These are phyloP conservation scores for Coemansia sp. DNA, from an alignment of 192 early-diverging fungal genomes.

Conservation along the genomic window DNA sequence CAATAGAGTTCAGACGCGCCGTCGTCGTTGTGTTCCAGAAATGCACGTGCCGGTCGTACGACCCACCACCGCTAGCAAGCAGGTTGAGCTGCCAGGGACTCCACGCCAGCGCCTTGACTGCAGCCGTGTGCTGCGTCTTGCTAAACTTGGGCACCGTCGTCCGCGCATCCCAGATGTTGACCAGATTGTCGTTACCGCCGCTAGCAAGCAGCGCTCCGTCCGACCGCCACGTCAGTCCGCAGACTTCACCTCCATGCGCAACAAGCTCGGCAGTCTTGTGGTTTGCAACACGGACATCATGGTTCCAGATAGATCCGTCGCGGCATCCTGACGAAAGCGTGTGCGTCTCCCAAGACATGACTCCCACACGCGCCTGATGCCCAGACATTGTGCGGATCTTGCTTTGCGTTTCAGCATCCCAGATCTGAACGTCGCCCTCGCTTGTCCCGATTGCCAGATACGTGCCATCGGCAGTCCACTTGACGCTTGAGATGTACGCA, in stretches of 20 bases:
- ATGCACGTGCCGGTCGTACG: conserved; percentile 82
- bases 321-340: conserved; percentile 80
- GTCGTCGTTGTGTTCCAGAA: conserved; percentile 88
- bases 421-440: conserved; percentile 83
- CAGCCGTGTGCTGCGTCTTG: conserved; percentile 77
- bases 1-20: conserved; percentile 59
- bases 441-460: conserved; percentile 70
- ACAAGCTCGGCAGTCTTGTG: conserved; percentile 74
- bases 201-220: conserved; percentile 82
- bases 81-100: conserved; percentile 85
- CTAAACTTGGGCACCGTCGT: conserved; percentile 63
- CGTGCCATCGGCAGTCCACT: conserved; percentile 69
- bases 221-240: conserved; percentile 83
- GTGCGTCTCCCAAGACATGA: conserved; percentile 80
- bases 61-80: conserved; percentile 90
- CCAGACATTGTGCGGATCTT: conserved; percentile 84
- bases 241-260: conserved; percentile 77
- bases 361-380: conserved; percentile 76
- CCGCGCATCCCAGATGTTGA: conserved; percentile 86
- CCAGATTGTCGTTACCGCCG: conserved; percentile 92
- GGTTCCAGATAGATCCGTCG: conserved; percentile 91
- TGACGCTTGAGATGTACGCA: conserved; percentile 66
- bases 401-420: conserved; percentile 75
- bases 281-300: conserved; percentile 86
- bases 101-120: conserved; percentile 95